Base-by-base conservation (phyloP, 768 basidiomycete genomes). In the Cubamyces lactineus region DNA sequence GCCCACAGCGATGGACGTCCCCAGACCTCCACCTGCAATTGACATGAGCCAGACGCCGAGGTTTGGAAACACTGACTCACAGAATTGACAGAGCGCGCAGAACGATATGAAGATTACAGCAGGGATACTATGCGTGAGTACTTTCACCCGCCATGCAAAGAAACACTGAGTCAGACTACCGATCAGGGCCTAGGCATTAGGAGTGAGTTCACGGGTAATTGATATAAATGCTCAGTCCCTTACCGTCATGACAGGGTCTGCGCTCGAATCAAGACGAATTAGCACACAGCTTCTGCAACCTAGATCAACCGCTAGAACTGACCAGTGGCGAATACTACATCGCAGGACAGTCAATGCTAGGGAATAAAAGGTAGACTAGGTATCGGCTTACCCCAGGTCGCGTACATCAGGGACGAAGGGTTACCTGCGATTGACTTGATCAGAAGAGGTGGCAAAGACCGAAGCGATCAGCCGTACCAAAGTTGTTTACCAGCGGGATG, bases 201-300 rank as follows among this genome's bases (percentile, higher is more conserved):
- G 21, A 3, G 17, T 16, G 39, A 39, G 19, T 28, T 15, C 46
- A 26, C 34, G 9, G 30, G 54, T 23, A 1, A 28, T 15, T 15
- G 19, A 11, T 34, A 9, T 11, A 11, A 34, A 1, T 34, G 34
- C 34, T 34, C 34, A 9, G 9, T 11, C 28, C 63, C 73, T 63
- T 19, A 82, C 81, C 13, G 81, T 83, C 65, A 78, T 67, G 0
- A 77, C 71, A 5, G 82, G 82, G 66, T 80, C 83, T 81, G 61
- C 9, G 41, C n/a, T 28, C 28, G 12, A 11, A 30, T 12, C 6
- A 8, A 34, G 16, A 45, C 21, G 11, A 17, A 21, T 48, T 7
- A 9, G 19, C 26, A 6, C 12, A n/a, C 19, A 47, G 16, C 11
- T 19, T 16, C n/a, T 21, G 16, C 13, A 16, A 6, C 5, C 11